Conservation (phyloP, 768 basidiomycete genomes). For the Goffeauzyma gilvescens region DNA sequence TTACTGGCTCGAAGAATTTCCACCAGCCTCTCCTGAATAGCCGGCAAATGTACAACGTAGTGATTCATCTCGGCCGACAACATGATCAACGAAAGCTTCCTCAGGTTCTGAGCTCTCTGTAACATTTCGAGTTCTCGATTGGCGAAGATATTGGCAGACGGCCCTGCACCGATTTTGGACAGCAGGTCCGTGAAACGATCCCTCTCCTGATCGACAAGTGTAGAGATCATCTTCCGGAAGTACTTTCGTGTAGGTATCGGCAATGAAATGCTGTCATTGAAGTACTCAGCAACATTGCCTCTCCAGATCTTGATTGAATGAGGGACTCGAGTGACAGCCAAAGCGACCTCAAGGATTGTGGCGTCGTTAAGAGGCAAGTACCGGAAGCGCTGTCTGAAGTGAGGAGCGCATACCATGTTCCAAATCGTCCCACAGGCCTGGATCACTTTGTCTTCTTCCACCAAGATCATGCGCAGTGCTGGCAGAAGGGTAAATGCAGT, state of each 20-base stretch:
- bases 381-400: too few species aligned
- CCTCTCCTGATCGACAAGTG: constrained; percentile 76
- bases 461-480: constrained; percentile 1
- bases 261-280: constrained; percentile 77
- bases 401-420: not conserved
- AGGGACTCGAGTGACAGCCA: constrained; percentile 60
- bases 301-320: constrained; percentile 70
- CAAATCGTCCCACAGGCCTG: not conserved
- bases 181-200: constrained; percentile 66
- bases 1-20: constrained; percentile 65
- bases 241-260: constrained; percentile 21
- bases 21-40: constrained; percentile 91
- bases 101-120: constrained; percentile 61
- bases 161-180: constrained; percentile 59
- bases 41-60: constrained; percentile 70
- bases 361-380: too few species aligned
- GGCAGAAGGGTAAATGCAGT: too few species aligned
- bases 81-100: constrained; percentile 70
- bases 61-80: constrained; percentile 77
- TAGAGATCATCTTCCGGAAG: constrained; percentile 35
- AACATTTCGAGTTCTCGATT: constrained; percentile 88
- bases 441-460: constrained; percentile 5
- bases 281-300: constrained; percentile 53
- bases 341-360: too few species aligned
- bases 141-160: constrained; percentile 90